These are phyloP conservation scores for Geosmithia morbida DNA, from an alignment of 2,329 filamentous ascomycete species.

Conservation along the genomic window DNA sequence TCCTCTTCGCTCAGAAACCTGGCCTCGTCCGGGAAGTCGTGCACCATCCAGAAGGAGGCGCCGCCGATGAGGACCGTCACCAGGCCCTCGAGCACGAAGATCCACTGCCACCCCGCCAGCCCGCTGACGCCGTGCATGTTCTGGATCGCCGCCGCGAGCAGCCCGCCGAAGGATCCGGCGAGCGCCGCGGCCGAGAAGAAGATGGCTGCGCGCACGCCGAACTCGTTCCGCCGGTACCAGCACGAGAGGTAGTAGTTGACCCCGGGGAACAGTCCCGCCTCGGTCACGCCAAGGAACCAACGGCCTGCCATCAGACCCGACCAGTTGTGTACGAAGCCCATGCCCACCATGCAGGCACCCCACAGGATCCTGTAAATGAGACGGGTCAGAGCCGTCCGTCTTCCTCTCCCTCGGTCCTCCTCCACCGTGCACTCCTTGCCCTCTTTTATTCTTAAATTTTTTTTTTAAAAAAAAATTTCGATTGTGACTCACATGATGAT, in stretches of 20 bases:
- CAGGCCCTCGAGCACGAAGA: constrained; percentile 57
- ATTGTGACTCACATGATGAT: constrained; percentile 54
- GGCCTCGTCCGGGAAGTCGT: constrained; percentile 69
- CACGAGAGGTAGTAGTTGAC: constrained; percentile 71
- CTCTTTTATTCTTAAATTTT: no score
- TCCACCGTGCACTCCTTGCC: no score
- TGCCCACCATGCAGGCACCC: constrained; percentile 56
- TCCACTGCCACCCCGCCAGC: constrained; percentile 46
- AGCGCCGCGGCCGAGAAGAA: constrained; percentile 77
- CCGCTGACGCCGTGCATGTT: constrained; percentile 51
- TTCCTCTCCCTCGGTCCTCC: no score
- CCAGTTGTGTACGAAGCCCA: constrained; percentile 52
- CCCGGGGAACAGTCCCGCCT: constrained; percentile 64
- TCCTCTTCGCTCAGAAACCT: constrained; percentile 58
- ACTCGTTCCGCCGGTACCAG: constrained; percentile 71
- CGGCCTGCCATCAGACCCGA: constrained; percentile 51
- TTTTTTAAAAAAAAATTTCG: no score
- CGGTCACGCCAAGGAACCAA: constrained; percentile 59
- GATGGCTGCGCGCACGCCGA: constrained; percentile 65
- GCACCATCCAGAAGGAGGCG: constrained; percentile 61
- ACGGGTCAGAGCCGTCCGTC: not conserved
- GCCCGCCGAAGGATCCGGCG: constrained; percentile 63
- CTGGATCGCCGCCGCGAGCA: constrained; percentile 57
- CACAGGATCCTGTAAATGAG: constrained; percentile 33
- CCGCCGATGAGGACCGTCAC: constrained; percentile 55